These are phyloP conservation scores for Didymella segeticola DNA, from an alignment of 2,329 filamentous ascomycete species.

Conservation along the genomic window DNA sequence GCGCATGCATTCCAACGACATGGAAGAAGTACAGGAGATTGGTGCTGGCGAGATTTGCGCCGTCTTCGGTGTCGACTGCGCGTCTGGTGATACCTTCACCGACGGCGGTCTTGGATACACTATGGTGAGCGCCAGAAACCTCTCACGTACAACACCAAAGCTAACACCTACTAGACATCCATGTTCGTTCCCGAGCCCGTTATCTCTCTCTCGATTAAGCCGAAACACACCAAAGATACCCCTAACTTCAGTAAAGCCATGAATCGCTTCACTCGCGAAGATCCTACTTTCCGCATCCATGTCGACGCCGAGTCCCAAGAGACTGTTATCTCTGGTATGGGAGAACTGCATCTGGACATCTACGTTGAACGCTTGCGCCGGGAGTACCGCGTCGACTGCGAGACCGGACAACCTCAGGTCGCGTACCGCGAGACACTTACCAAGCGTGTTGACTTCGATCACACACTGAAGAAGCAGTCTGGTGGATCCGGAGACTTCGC, in stretches of 20 bases:
- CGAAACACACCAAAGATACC: slow-evolving; percentile 89
- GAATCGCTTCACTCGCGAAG: slow-evolving; percentile 97
- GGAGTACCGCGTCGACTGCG: slow-evolving; percentile 95
- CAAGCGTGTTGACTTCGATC: slow-evolving; percentile 82
- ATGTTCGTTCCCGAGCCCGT: slow-evolving; percentile 99
- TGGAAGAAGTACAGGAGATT: slow-evolving; percentile 94
- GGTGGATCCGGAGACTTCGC: slow-evolving; percentile 96
- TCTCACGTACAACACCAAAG: slow-evolving; percentile 1
- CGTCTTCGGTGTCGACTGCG: slow-evolving; percentile 97
- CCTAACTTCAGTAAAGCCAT: slow-evolving; percentile 98
- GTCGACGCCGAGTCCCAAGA: slow-evolving; percentile 92
- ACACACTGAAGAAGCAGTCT: slow-evolving; percentile 91
- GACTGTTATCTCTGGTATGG: slow-evolving; percentile 98
- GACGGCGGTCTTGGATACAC: slow-evolving; percentile 90
- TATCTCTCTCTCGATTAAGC: slow-evolving; percentile 96
- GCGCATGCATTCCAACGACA: slow-evolving; percentile 99
- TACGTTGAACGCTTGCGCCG: slow-evolving; percentile 96
- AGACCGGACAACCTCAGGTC: slow-evolving; percentile 95
- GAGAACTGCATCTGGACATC: slow-evolving; percentile 94
- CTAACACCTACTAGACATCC: slow-evolving; percentile 63
- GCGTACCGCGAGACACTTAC: slow-evolving; percentile 96
- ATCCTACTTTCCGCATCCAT: slow-evolving; percentile 94
- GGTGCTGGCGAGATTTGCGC: slow-evolving; percentile 98
- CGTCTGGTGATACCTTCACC: slow-evolving; percentile 97
- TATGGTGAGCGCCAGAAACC: slow-evolving; percentile 63